Percentiles rank a stretch among this genome's conserved stretches.
Evolutionary conservation across 345 rosid species (phyloP).

Genomic region (Chamaenerion angustifolium): DNA sequence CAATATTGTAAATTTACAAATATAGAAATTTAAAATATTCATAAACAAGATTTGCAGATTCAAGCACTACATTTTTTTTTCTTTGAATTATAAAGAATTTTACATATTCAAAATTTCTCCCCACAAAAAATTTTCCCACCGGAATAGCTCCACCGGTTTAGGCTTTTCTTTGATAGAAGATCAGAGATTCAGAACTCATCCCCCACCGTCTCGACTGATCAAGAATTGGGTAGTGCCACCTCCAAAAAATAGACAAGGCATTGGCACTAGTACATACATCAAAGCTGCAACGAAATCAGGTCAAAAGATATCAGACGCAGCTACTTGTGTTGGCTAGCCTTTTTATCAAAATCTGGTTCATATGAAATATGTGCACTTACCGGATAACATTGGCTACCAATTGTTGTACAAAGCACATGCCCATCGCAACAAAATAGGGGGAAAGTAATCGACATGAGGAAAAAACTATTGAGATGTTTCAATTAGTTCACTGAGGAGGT

Average conservation of each 20-base stretch:
- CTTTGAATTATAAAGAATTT: too few species aligned
- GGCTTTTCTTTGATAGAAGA: too few species aligned
- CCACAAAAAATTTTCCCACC: too few species aligned
- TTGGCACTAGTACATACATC: conserved; percentile 89
- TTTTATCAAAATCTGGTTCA: conserved; percentile 5
- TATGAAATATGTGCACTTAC: conserved; percentile 17
- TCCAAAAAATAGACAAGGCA: conserved; percentile 97
- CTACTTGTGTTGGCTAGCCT: conserved; percentile 3
- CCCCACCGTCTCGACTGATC: conserved; percentile 84
- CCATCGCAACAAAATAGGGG: conserved; percentile 13
- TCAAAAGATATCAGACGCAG: conserved; percentile 3
- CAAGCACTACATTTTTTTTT: too few species aligned
- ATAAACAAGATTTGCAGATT: too few species aligned
- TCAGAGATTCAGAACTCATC: conserved; percentile 33
- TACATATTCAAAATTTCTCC: too few species aligned
- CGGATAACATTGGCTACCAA: conserved; percentile 97
- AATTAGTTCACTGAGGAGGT: too few species aligned
- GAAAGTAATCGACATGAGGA: conserved; percentile 1
- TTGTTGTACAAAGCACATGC: conserved; percentile 86
- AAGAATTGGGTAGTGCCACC: conserved; percentile 92
- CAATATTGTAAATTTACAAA: too few species aligned
- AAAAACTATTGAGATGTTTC: not conserved
- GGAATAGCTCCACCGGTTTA: too few species aligned
- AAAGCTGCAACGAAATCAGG: conserved; percentile 36
- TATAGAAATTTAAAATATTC: too few species aligned